Evolutionary conservation across 441 rosid genomes (phyloP), one percentile per base, ranked within the genome.

Genomic region (Erodium texanum): DNA sequence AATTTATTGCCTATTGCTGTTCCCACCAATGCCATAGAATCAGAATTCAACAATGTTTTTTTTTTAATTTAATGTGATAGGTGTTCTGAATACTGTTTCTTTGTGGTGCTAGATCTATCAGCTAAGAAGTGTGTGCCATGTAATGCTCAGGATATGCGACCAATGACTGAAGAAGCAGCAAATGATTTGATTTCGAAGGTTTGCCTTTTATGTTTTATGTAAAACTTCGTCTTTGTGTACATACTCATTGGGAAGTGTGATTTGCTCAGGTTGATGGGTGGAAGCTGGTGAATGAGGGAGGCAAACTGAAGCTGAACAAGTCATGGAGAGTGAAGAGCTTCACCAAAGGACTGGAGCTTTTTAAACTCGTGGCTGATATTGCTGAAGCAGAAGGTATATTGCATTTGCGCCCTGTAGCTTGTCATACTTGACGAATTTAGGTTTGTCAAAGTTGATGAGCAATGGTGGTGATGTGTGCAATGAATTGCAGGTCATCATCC

Each of bases 401-500:
- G 45, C 8, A 6, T 18, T 10, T 54, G 2, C 61, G 18, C 3
- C 6, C 16, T 19, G 20, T 16, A n/a, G n/a, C n/a, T n/a, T n/a
- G n/a, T n/a, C 16, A 14, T 43, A 43, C 52, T 7, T 0, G 15
- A 52, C 6, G 20, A 52, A 18, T 52, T n/a, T 50, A 5, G 1
- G 15, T 50, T 50, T 50, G 16, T 50, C 16, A 19, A 16, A 16
- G 59, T 64, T 10, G 19, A 66, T 62, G 41, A 76, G 29, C 65
- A 38, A 27, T 27, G 29, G 29, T 27, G 29, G 29, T 27, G 29
- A 27, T 27, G 29, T 62, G 43, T 22, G 68, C 65, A 19, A 58
- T 80, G n/a, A n/a, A n/a, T n/a, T n/a, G 84, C 85, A 91, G 97
- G 96, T 72, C 97, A 93, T 81, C 99, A 88, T 83, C 99, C 97